Evolutionary conservation across 2,329 filamentous ascomycete genomes (phyloP), one percentile per base, ranked within the genome.

Genomic region (Hymenoscyphus albidus): DNA sequence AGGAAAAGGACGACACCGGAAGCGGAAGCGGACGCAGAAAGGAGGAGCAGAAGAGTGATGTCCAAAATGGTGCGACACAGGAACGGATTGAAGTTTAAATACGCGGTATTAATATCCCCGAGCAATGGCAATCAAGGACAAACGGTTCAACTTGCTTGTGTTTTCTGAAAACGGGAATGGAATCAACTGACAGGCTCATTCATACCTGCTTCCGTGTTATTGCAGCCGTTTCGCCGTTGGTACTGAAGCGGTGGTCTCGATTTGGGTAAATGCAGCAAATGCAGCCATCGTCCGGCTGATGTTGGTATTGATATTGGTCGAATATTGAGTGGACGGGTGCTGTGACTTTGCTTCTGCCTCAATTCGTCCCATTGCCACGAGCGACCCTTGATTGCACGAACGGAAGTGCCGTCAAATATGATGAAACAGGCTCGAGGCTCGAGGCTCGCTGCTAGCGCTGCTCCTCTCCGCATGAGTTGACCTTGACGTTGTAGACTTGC

Each of bases 351-450:
- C 48, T 54, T 54, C 48, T 54, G 48, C 48, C 48, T 54, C 48
- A 27, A 54, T 54, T 54, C 18, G 48, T 13, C 13, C 48, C n/a
- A 54, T 22, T 54, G 48, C 48, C 48, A 54, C 48, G 48, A 54
- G 48, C 22, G 10, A 54, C 44, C 44, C 44, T 22, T 51, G 44
- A 51, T 51, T 51, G 44, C 44, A 22, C 48, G 13, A 22, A 54
- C 48, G 48, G 48, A 54, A 54, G 48, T 54, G 48, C 48, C 48
- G 48, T 54, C 48, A 54, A 54, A 54, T 10, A 27, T 54, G 48
- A 54, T 54, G 48, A 54, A 54, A 54, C 48, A 54, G 48, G 18
- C 48, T 54, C 18, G n/a, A 54, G 48, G 18, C 48, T 54, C 18
- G n/a, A 22, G 18, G 44, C 18, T 51, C 22, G 44, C 18, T 54